Conservation (phyloP, 768 basidiomycete genomes). For the Austroboletus festivus region DNA sequence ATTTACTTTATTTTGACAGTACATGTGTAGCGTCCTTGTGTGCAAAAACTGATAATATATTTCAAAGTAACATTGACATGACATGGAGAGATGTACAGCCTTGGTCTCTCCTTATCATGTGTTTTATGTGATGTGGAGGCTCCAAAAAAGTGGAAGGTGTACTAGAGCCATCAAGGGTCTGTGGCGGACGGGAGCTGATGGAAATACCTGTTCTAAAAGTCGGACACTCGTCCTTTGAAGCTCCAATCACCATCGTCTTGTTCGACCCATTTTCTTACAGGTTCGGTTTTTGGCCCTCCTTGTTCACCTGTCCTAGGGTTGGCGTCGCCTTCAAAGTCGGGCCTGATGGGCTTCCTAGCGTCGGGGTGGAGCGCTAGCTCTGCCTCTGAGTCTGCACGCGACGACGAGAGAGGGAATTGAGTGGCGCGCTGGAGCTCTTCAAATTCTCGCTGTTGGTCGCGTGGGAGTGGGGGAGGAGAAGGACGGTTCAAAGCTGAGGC, state of each 20-base stretch:
- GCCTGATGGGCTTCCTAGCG: slow-evolving; percentile 50
- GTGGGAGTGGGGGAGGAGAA: slow-evolving; percentile 71
- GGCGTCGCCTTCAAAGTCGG: slow-evolving; percentile 76
- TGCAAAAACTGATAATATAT: slow-evolving; percentile 8
- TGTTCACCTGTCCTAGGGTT: slow-evolving; percentile 84
- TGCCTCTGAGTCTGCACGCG: slow-evolving; percentile 33
- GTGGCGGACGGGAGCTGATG: neutral
- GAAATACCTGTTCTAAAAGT: slow-evolving; percentile 51
- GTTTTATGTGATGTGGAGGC: too few species aligned
- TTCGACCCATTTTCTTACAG: slow-evolving; percentile 56
- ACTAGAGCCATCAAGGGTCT: neutral
- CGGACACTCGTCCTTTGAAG: slow-evolving; percentile 83
- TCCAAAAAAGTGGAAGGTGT: too few species aligned
- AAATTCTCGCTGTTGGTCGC: slow-evolving; percentile 78
- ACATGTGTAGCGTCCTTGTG: slow-evolving; percentile 16
- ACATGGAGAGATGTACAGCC: neutral
- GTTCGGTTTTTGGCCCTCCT: slow-evolving; percentile 86
- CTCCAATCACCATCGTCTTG: slow-evolving; percentile 78
- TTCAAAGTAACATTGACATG: neutral
- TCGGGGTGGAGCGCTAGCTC: slow-evolving; percentile 66
- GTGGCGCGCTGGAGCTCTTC: slow-evolving; percentile 74
- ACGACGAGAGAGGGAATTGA: slow-evolving; percentile 39
- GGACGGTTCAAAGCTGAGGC: slow-evolving; percentile 51
- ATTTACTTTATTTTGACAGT: slow-evolving; percentile 6
- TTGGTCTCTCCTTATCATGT: too few species aligned